Percentiles rank a stretch among this genome's conserved stretches.
These are phyloP conservation scores for Trichoderma sp. DNA, from an alignment of 2,329 filamentous ascomycete species.

Conservation along the genomic window DNA sequence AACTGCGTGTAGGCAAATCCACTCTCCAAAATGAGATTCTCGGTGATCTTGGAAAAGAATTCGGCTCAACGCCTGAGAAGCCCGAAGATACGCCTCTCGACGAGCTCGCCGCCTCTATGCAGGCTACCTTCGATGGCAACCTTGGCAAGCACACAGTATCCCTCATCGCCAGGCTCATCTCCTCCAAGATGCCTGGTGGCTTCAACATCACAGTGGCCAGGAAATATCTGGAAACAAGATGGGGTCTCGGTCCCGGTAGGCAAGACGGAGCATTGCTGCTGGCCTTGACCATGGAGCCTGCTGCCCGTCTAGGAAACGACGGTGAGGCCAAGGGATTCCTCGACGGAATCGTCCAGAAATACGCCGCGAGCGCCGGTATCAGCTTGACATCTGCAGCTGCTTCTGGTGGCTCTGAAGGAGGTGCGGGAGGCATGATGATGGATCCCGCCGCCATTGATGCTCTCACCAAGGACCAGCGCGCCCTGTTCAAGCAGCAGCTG, in stretches of 20 bases:
- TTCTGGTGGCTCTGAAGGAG: constrained; percentile 69
- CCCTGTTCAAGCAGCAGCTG: constrained; percentile 96
- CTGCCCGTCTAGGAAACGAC: constrained; percentile 84
- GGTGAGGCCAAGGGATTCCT: constrained; percentile 89
- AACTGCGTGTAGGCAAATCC: constrained; percentile 71
- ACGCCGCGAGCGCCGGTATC: constrained; percentile 79
- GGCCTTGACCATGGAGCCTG: constrained; percentile 88
- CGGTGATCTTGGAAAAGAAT: constrained; percentile 96
- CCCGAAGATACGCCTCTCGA: constrained; percentile 96
- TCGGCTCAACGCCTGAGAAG: constrained; percentile 96
- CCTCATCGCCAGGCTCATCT: constrained; percentile 89
- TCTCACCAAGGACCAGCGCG: constrained; percentile 92
- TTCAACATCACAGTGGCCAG: constrained; percentile 97
- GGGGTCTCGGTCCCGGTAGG: constrained; percentile 81
- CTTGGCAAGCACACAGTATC: constrained; percentile 95
- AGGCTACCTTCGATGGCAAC: constrained; percentile 97
- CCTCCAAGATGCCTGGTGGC: constrained; percentile 98
- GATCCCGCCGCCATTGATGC: constrained; percentile 96
- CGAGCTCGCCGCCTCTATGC: constrained; percentile 92
- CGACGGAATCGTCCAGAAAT: constrained; percentile 85
- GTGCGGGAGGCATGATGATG: constrained; percentile 95
- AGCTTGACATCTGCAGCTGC: constrained; percentile 74
- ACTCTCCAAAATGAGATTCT: constrained; percentile 98
- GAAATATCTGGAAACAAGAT: constrained; percentile 92
- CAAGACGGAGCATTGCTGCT: constrained; percentile 89